phyloP scores from a whole-genome alignment of 2,329 filamentous ascomycete species.

The Trichoderma koningiopsis region DNA sequence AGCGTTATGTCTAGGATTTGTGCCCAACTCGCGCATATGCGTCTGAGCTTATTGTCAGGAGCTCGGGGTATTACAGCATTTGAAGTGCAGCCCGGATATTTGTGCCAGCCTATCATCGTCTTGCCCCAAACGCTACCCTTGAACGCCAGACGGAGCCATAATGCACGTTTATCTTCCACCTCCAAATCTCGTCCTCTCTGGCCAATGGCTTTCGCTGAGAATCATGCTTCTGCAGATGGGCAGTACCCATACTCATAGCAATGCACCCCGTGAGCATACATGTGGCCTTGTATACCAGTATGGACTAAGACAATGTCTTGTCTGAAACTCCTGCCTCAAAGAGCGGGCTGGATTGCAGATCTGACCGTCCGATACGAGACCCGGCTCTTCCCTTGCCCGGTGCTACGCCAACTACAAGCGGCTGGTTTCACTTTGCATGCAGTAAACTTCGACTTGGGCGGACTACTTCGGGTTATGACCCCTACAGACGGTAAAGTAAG shows the following conservation, averaged over 20 bases:
- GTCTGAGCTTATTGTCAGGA: background rate
- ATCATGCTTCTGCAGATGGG: background rate
- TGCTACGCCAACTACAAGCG: background rate
- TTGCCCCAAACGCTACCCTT: background rate
- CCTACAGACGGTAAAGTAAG: background rate
- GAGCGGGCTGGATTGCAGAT: background rate
- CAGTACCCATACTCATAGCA: background rate
- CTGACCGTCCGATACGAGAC: conserved; percentile 10
- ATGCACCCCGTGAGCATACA: background rate
- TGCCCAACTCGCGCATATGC: background rate
- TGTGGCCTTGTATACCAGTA: background rate
- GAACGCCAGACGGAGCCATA: background rate
- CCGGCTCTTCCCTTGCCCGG: background rate
- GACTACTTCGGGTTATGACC: background rate
- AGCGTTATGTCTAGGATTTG: background rate
- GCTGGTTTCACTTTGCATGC: background rate
- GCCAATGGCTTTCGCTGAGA: background rate
- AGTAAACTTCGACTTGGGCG: background rate
- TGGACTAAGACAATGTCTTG: conserved; percentile 7
- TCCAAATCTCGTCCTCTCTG: background rate
- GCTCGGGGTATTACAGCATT: background rate
- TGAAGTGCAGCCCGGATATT: background rate
- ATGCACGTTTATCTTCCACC: background rate
- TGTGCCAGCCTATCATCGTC: background rate
- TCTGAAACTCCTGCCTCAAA: conserved; percentile 11